Evolutionary conservation across 176 grass and related monocot genomes (phyloP).

Genomic region (Paspalum notatum): DNA sequence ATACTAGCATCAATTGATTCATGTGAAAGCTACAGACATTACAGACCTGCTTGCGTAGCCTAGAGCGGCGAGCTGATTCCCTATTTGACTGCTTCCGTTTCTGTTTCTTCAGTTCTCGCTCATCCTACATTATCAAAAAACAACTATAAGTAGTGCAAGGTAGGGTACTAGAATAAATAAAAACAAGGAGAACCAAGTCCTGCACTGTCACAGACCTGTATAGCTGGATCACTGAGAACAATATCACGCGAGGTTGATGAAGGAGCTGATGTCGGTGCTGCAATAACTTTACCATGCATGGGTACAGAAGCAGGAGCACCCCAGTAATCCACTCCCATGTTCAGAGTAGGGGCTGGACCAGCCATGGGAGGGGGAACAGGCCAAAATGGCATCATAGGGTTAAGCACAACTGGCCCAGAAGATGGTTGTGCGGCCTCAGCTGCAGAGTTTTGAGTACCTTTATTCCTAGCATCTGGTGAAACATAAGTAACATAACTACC

Average conservation of each 20-base stretch:
- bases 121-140: slow-evolving; percentile 49
- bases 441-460: slow-evolving; percentile 46
- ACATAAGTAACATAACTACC: slow-evolving; percentile 29
- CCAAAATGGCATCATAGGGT: slow-evolving; percentile 67
- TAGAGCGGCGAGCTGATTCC: slow-evolving; percentile 68
- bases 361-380: slow-evolving; percentile 52
- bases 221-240: slow-evolving; percentile 54
- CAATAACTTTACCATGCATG: slow-evolving; percentile 54
- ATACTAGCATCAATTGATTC: not conserved
- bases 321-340: slow-evolving; percentile 63
- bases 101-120: slow-evolving; percentile 62
- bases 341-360: slow-evolving; percentile 54
- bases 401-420: slow-evolving; percentile 58
- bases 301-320: slow-evolving; percentile 51
- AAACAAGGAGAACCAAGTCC: slow-evolving; percentile 24
- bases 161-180: slow-evolving; percentile 22
- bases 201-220: slow-evolving; percentile 46
- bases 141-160: not conserved
- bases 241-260: slow-evolving; percentile 55
- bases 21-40: slow-evolving; percentile 23
- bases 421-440: slow-evolving; percentile 47
- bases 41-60: slow-evolving; percentile 66
- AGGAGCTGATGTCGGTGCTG: slow-evolving; percentile 46
- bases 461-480: slow-evolving; percentile 41
- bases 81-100: slow-evolving; percentile 72